phyloP scores from a whole-genome alignment of 345 rosid genomes.

The Jatropha curcas region DNA sequence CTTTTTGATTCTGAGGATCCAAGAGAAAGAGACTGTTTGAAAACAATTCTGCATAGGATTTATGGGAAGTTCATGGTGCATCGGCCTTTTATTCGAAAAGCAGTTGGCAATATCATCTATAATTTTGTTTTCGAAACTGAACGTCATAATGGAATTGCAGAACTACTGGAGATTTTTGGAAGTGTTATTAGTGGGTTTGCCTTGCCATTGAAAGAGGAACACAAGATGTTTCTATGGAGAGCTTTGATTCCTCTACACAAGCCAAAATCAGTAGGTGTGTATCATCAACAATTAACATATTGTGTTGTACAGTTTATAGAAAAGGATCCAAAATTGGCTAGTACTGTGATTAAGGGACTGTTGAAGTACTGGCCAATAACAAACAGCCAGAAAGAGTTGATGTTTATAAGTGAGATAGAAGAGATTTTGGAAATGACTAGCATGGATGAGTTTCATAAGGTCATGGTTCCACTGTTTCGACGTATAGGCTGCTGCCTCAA shows the following conservation, averaged over 20 bases:
- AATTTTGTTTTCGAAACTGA: conserved; percentile 74
- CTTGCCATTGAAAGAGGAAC: conserved; percentile 78
- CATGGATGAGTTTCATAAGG: conserved; percentile 58
- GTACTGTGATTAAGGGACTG: conserved; percentile 58
- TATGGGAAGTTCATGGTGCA: conserved; percentile 80
- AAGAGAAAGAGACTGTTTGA: conserved; percentile 74
- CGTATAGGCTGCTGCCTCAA: conserved; percentile 67
- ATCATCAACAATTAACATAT: conserved; percentile 75
- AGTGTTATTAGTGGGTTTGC: conserved; percentile 81
- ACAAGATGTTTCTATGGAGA: conserved; percentile 53
- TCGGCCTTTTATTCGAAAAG: conserved; percentile 65
- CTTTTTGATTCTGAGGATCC: conserved; percentile 85
- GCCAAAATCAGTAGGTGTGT: conserved; percentile 65
- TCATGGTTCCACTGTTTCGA: conserved; percentile 62
- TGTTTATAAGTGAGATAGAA: conserved; percentile 83
- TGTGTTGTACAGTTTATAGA: conserved; percentile 72
- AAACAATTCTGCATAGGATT: conserved; percentile 67
- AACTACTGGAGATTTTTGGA: conserved; percentile 77
- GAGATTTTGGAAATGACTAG: conserved; percentile 70
- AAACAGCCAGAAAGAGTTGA: conserved; percentile 80
- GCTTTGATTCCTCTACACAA: conserved; percentile 79
- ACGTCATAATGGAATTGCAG: conserved; percentile 69
- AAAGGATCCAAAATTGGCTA: conserved; percentile 65
- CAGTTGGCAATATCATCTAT: conserved; percentile 69
- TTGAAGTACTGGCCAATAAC: conserved; percentile 81